phyloP scores from a whole-genome alignment of 1,284 basidiomycete genomes.

The Porogramme epimiltina region DNA sequence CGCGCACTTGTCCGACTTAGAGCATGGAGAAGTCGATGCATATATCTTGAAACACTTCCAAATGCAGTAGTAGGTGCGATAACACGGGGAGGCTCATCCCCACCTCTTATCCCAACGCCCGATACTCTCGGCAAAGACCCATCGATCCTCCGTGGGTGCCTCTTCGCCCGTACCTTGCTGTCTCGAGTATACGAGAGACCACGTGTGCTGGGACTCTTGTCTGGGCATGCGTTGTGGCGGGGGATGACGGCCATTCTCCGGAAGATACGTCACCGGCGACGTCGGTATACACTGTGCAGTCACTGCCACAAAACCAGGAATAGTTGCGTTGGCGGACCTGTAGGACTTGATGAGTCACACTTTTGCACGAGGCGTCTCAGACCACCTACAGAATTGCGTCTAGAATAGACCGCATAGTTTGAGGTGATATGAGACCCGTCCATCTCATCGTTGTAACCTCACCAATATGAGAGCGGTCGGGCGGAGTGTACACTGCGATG shows the following conservation, averaged over 20 bases:
- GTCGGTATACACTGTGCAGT: constrained; percentile 21
- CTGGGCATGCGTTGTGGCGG: constrained; percentile 22
- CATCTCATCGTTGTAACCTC: constrained; percentile 55
- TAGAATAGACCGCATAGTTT: constrained; percentile 53
- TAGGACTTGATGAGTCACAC: neutral
- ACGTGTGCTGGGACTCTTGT: constrained; percentile 27
- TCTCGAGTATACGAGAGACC: constrained; percentile 22
- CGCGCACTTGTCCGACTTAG: too few species aligned
- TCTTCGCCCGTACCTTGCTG: neutral
- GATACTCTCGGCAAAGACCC: constrained; percentile 29
- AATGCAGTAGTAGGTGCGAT: neutral
- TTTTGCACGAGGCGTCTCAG: too few species aligned
- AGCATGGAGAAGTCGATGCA: too few species aligned
- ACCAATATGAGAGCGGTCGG: constrained; percentile 43
- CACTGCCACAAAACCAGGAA: constrained; percentile 20
- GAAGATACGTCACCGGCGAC: constrained; percentile 27
- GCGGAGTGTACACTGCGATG: constrained; percentile 48
- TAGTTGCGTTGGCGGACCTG: constrained; percentile 7
- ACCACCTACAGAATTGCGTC: constrained; percentile 43
- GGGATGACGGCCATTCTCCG: neutral
- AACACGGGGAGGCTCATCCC: constrained; percentile 25
- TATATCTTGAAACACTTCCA: too few species aligned
- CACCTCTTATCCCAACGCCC: constrained; percentile 31
- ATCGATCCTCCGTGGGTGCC: constrained; percentile 3
- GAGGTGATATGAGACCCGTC: constrained; percentile 54